Percentiles rank a stretch among this genome's conserved stretches.
phyloP scores from a whole-genome alignment of 345 rosid genomes.

The Camelina laxa region DNA sequence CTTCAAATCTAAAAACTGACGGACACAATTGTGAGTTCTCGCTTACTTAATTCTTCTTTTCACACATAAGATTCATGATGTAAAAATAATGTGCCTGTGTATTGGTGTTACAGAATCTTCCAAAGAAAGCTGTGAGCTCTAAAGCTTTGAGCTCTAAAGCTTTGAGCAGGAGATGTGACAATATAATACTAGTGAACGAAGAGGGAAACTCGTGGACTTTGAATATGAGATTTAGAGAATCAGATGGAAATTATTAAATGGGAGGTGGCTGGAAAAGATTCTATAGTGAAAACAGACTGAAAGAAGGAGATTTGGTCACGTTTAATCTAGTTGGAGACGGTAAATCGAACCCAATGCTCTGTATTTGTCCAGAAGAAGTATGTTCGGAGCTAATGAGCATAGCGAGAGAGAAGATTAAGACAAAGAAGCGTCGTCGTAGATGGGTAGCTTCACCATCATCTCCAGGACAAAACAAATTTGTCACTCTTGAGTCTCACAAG shows the following conservation, averaged over 20 bases:
- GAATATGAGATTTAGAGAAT: not conserved
- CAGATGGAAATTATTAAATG: slow-evolving; percentile 7
- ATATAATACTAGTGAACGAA: slow-evolving; percentile 31
- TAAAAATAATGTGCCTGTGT: not conserved
- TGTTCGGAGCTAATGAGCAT: slow-evolving; percentile 23
- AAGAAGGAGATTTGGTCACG: slow-evolving; percentile 24
- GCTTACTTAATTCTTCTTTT: slow-evolving; percentile 4
- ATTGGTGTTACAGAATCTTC: slow-evolving; percentile 23
- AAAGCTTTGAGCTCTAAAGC: not conserved
- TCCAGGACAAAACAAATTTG: slow-evolving; percentile 12
- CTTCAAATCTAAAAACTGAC: slow-evolving; percentile 12
- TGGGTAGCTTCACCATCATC: slow-evolving; percentile 30
- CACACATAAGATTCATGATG: slow-evolving; percentile 1
- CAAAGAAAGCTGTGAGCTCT: slow-evolving; percentile 1
- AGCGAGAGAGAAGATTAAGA: not conserved
- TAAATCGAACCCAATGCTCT: slow-evolving; percentile 22
- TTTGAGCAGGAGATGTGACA: slow-evolving; percentile 8
- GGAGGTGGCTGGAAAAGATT: slow-evolving; percentile 35
- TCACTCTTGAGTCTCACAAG: slow-evolving; percentile 27
- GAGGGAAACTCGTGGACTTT: slow-evolving; percentile 38
- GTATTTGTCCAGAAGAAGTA: slow-evolving; percentile 35
- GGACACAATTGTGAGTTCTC: slow-evolving; percentile 29
- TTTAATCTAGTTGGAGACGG: slow-evolving; percentile 36
- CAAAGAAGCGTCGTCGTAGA: not conserved
- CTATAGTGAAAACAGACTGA: slow-evolving; percentile 14